A percentile compares a stretch with the other conserved stretches of the same genome.
Evolutionary conservation across 139 green algal species (phyloP).

Genomic region (Choricystis sp.): DNA sequence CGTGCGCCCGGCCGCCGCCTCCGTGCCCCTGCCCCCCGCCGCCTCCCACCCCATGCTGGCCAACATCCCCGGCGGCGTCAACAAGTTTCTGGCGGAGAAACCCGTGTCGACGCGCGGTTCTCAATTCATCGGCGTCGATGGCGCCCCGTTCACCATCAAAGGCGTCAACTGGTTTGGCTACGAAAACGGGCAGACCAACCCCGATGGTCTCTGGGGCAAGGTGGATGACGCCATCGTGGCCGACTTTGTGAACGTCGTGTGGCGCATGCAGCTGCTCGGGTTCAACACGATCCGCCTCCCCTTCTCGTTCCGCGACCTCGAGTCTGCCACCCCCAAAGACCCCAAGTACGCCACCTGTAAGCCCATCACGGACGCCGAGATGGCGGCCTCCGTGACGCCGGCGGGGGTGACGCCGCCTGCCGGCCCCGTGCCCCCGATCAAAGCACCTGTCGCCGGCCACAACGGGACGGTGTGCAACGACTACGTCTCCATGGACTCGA

Average conservation of each 20-base stretch:
- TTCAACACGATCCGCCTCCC: constrained; percentile 2
- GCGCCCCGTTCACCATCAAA: background rate
- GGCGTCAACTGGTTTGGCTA: constrained; percentile 3
- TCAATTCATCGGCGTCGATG: background rate
- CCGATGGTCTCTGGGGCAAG: background rate
- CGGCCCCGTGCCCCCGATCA: background rate
- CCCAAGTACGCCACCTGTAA: background rate
- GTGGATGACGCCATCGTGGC: background rate
- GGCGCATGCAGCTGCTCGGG: constrained; percentile 3
- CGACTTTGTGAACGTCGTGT: constrained; percentile 1
- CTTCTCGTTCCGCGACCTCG: background rate
- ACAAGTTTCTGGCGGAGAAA: too few relatives aligned
- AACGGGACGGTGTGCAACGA: background rate
- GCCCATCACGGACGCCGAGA: background rate
- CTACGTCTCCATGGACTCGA: background rate
- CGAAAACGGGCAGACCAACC: background rate
- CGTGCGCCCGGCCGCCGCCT: background rate
- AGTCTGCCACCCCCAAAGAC: background rate
- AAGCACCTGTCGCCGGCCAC: background rate
- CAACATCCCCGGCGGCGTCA: background rate
- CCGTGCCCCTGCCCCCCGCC: background rate
- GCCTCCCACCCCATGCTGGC: background rate
- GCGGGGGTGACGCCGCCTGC: background rate
- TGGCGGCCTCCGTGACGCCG: background rate
- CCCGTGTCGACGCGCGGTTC: too few relatives aligned